A percentile compares a stretch with the other conserved stretches of the same genome.
These are phyloP conservation scores for Boletus subparvulus DNA, from an alignment of 768 basidiomycete species.

Conservation along the genomic window DNA sequence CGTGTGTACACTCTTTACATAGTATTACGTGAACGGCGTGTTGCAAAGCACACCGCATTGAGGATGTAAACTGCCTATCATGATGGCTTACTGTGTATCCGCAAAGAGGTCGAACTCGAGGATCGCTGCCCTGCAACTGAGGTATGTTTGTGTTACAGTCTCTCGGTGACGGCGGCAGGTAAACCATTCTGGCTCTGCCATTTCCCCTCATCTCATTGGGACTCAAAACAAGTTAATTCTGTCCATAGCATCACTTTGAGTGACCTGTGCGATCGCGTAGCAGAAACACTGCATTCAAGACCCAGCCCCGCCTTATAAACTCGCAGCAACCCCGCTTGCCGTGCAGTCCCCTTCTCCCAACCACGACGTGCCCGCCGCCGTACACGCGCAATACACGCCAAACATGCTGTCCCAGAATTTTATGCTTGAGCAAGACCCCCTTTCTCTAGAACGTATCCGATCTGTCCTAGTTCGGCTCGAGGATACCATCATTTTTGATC, in stretches of 20 bases:
- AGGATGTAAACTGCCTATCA: background rate
- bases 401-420: constrained; percentile 66
- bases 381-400: background rate
- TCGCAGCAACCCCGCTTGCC: background rate
- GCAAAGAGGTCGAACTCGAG: background rate
- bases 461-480: constrained; percentile 86
- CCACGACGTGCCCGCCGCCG: constrained; percentile 14
- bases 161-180: background rate
- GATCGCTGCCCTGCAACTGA: no score
- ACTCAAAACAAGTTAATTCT: no score
- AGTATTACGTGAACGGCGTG: background rate
- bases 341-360: background rate
- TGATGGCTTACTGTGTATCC: background rate
- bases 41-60: background rate
- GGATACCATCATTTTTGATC: constrained; percentile 97
- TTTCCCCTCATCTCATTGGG: background rate
- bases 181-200: background rate
- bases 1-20: no score
- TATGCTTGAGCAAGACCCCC: constrained; percentile 66
- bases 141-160: background rate
- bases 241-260: background rate
- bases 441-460: constrained; percentile 87
- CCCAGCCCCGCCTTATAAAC: constrained; percentile 16
- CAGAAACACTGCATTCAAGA: background rate
- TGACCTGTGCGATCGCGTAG: background rate